These are phyloP conservation scores for Lichtheimia ramosa DNA, from an alignment of 371 early-diverging fungal genomes.

Conservation along the genomic window DNA sequence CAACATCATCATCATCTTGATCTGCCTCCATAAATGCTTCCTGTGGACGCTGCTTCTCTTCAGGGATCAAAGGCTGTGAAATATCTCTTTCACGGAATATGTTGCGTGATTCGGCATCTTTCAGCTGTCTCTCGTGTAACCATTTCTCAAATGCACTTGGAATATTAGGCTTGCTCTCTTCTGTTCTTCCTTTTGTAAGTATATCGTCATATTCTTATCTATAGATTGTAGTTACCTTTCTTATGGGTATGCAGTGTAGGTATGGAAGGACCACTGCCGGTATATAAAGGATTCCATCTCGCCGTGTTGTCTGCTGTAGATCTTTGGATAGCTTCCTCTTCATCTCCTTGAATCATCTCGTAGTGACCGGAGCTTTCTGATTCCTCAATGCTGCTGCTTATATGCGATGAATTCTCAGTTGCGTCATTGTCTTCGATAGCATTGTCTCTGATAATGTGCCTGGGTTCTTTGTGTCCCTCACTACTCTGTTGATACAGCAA, in stretches of 20 bases:
- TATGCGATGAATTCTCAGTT: neutral
- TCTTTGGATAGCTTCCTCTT: neutral
- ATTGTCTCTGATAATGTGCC: neutral
- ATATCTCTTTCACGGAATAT: neutral
- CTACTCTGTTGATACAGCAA: neutral
- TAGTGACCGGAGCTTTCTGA: neutral
- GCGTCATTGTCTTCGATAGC: neutral
- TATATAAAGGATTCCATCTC: neutral
- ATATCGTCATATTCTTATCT: neutral
- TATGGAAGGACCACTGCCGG: neutral
- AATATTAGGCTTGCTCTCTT: neutral
- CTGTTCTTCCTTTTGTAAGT: neutral
- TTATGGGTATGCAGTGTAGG: neutral
- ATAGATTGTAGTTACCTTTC: neutral
- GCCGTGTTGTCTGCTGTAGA: neutral
- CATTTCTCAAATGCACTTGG: neutral
- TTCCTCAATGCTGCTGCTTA: neutral
- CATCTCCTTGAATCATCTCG: neutral
- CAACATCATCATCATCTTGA: too few relatives aligned
- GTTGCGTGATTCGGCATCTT: neutral
- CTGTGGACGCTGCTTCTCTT: neutral
- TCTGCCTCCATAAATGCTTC: neutral
- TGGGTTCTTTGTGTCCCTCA: neutral
- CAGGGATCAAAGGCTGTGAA: neutral
- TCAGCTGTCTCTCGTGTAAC: neutral